Base-by-base conservation (phyloP, 169 alveolate species). In the Plasmodium berghei region DNA sequence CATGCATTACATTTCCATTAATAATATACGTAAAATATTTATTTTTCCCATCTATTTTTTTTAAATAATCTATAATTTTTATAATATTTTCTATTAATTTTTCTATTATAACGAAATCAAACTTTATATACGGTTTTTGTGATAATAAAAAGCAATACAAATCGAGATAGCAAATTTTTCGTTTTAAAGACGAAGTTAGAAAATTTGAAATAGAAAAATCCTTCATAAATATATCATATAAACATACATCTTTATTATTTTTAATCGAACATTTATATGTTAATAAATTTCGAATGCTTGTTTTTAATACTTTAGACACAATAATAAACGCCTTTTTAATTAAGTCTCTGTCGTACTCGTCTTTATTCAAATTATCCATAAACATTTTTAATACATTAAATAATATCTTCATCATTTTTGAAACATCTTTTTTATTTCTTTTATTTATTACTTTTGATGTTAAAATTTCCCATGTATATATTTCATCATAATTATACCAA, bases 401-500 rank as follows among this genome's bases (percentile, higher is more conserved):
- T 70, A 80, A 20, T 24, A 80, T 40, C 22, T 55, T 80, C 20
- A 14, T 48, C 90, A 80, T 80, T 59, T 55, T 83, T 55, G n/a
- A 18, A 16, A 83, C 46, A 24, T 83, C 90, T 6, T 67, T 83
- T 16, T 66, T 64, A 55, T 59, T 83, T 56, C 90, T 66, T 62
- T 62, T 67, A 56, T 83, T 83, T 48, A 48, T 83, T 45, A 28
- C 34, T 28, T 42, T 83, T 14, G 26, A 9, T 9, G 90, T 66
- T 16, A 83, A 48, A 16, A 83, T 66, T 42, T 83, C 72, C 90
- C 90, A 83, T 5, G 90, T 83, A 28, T 52, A 83, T 26, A 83
- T 72, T 62, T 83, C 90, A 67, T 83, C 90, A 8, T 12, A 8
- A 12, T 20, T 67, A 16, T 83, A 83, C 90, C 90, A 83, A 83